Percentiles rank a stretch among this genome's conserved stretches.
Conservation (phyloP, 2,329 filamentous ascomycete species). For the Sclerotinia sclerotiorum region DNA sequence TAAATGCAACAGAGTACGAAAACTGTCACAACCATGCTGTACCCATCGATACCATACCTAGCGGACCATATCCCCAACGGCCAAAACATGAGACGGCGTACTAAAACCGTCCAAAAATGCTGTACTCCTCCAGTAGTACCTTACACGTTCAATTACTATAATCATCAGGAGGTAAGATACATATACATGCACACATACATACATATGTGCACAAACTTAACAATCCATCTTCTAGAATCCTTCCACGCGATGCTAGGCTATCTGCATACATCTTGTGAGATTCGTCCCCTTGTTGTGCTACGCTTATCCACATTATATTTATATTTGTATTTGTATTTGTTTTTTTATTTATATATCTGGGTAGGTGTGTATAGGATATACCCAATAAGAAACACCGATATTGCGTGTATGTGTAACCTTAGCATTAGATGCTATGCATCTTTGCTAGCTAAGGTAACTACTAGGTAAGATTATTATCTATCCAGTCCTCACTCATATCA, state of each 20-base stretch:
- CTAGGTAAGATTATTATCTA: background rate
- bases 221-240: conserved; percentile 17
- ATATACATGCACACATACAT: background rate
- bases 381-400: conserved; percentile 8
- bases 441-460: background rate
- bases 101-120: conserved; percentile 9
- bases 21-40: conserved; percentile 17
- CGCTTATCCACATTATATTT: background rate
- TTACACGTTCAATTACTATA: background rate
- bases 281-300: background rate
- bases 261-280: conserved; percentile 16
- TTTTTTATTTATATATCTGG: background rate
- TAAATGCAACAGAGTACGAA: background rate
- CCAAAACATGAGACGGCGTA: conserved; percentile 18
- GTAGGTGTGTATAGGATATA: background rate
- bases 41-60: background rate
- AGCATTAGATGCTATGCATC: background rate
- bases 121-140: background rate
- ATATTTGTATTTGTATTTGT: background rate
- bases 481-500: background rate
- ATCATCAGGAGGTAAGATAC: too few species aligned
- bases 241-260: conserved; percentile 11
- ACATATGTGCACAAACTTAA: background rate
- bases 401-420: background rate
- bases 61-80: background rate